Evolutionary conservation across 202 grass and related monocot species (phyloP), one percentile per base, ranked within the genome.

Genomic region (Sporobolus alterniflorus): DNA sequence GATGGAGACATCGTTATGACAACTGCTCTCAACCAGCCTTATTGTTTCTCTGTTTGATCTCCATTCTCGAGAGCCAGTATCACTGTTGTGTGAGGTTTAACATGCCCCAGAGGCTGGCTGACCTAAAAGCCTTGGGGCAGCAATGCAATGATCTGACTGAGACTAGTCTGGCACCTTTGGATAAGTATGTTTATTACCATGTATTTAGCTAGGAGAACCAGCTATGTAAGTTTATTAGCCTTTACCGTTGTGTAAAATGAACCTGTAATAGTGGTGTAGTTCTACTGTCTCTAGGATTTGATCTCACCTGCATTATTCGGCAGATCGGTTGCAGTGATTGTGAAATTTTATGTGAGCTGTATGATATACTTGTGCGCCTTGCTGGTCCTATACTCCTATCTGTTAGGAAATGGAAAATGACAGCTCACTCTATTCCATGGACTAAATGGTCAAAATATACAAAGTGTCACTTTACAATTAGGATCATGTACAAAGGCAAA

Each of bases 141-240:
- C 57, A 69, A 57, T 34, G 59, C 39, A 51, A 59, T 78, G 67
- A 40, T 90, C 52, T 86, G 34, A 40, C 51, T 22, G 63, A 75
- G 43, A 28, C 51, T 75, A 30, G 55, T 36, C 7, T 51, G n/a
- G 86, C 62, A 51, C 43, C 57, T 78, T 24, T 18, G 46, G 26
- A 54, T 29, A 69, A 63, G 49, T 73, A 49, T 86, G 83, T 62
- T 63, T 85, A 20, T 33, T 52, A 28, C 7, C 34, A 60, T 28
- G 79, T 73, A 32, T 30, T 74, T 83, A 75, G 64, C 46, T 90
- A 87, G 83, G 74, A 63, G 13, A 61, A 74, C 67, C 61, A 63
- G 61, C 41, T 84, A 86, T 60, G 29, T 13, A 16, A 26, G 17
- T 78, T 78, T 42, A 69, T 87, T 79, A 79, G 18, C 17, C 24